Conservation (phyloP, 768 basidiomycete species). For the Grammothele lineata region DNA sequence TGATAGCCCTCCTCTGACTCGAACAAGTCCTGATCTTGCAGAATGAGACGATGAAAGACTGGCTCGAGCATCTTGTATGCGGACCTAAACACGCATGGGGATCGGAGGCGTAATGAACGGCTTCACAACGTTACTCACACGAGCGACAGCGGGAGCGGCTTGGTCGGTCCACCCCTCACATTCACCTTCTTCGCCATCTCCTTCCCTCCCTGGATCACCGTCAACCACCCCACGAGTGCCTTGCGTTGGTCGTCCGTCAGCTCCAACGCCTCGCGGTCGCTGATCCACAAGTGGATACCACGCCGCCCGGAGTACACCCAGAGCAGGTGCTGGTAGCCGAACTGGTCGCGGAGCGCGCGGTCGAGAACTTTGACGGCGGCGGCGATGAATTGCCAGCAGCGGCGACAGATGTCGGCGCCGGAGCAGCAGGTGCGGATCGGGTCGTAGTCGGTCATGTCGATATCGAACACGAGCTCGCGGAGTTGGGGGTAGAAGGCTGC, state of each 20-base stretch:
- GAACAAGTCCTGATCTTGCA: conserved; percentile 87
- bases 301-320: conserved; percentile 99
- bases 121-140: conserved; percentile 39
- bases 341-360: conserved; percentile 74
- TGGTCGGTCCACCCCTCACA: conserved; percentile 42
- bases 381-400: conserved; percentile 94
- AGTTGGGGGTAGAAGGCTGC: conserved; percentile 64
- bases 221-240: conserved; percentile 83
- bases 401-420: conserved; percentile 83
- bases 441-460: conserved; percentile 99
- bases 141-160: conserved; percentile 68
- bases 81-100: not conserved
- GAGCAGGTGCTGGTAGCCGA: conserved; percentile 84
- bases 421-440: conserved; percentile 92
- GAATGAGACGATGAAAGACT: conserved; percentile 62
- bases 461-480: conserved; percentile 97
- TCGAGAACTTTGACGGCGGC: conserved; percentile 89
- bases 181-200: conserved; percentile 82
- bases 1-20: conserved; percentile 65
- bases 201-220: conserved; percentile 76
- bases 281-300: conserved; percentile 98
- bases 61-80: conserved; percentile 14
- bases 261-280: conserved; percentile 81
- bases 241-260: conserved; percentile 90
- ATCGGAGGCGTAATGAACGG: not conserved